Base-by-base conservation (phyloP, 2,329 filamentous ascomycete genomes). In the Neonectria faginata region DNA sequence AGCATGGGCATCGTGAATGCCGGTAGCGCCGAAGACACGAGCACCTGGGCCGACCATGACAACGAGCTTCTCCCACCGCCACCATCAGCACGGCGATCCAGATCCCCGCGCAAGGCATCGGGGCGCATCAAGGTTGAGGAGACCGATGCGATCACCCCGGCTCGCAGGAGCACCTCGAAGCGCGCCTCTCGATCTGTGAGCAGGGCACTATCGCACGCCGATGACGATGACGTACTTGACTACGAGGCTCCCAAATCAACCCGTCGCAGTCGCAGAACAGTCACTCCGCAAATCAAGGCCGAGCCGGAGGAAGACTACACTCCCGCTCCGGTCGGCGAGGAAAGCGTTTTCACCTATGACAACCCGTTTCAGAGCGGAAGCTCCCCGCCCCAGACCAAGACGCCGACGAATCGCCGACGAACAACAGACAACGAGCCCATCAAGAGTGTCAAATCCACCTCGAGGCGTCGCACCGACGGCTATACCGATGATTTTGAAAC, bases 361-460 rank as follows among this genome's bases (percentile, higher is more conserved):
- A 98, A 98, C 74, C 94, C 95, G 0, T 98, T 98, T 76, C 95
- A 98, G 77, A 92, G 92, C 75, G 72, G 93, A 44, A 92, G 90
- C 77, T 91, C 92, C 10, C 90, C 92, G 2, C 79, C 85, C 6
- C 78, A 79, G 1, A 79, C 84, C 29, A 82, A 82, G 76, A 82
- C 83, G 29, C 80, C 86, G 22, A 80, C 76, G 68, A 80, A 80
- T 63, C 84, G 86, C 45, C 82, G 86, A 67, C 83, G 82, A 71
- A 84, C 84, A n/a, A 75, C 79, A 2, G 82, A 77, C 18, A 76
- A 79, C 20, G 82, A 84, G 11, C 75, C 78, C n/a, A 76, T 76
- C 51, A 80, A 78, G 63, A 83, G 80, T 60, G 76, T 76, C 20
- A 79, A 81, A 74, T 78, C 79, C 62, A 79, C 72, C 73, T 86